Conservation (phyloP, 2,329 filamentous ascomycete genomes). For the Trichoderma citrinoviride region DNA sequence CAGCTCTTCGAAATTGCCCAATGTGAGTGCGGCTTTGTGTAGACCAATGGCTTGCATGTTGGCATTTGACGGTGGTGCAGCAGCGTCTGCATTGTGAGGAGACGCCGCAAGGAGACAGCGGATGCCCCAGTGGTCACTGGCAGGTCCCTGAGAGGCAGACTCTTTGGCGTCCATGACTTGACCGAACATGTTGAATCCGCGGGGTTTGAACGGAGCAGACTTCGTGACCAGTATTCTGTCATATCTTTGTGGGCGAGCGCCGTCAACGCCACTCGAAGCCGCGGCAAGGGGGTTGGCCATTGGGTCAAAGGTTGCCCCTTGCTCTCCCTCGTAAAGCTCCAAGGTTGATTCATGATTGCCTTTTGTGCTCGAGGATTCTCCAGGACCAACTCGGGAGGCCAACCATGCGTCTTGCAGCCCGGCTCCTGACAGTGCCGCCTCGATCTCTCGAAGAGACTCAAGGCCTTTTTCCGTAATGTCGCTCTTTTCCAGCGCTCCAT, state of each 20-base stretch:
- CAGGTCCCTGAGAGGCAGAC: constrained; percentile 29
- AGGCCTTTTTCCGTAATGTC: constrained; percentile 51
- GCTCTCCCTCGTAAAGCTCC: constrained; percentile 54
- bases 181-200: constrained; percentile 59
- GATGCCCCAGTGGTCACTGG: constrained; percentile 60
- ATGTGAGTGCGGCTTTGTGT: constrained; percentile 29
- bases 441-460: constrained; percentile 44
- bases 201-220: constrained; percentile 33
- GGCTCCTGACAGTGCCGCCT: constrained; percentile 44
- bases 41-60: constrained; percentile 30
- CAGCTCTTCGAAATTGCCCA: constrained; percentile 38
- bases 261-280: constrained; percentile 45
- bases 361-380: constrained; percentile 37
- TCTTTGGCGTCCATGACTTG: constrained; percentile 21
- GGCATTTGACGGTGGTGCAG: not conserved
- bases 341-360: constrained; percentile 30
- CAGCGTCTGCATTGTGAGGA: not conserved
- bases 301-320: constrained; percentile 65
- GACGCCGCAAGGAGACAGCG: constrained; percentile 40
- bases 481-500: constrained; percentile 50
- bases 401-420: constrained; percentile 54
- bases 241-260: constrained; percentile 61
- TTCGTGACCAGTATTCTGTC: constrained; percentile 59
- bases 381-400: constrained; percentile 43
- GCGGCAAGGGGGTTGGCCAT: constrained; percentile 54